phyloP scores from a whole-genome alignment of 345 rosid genomes.

The Pugionium dolabratum region DNA sequence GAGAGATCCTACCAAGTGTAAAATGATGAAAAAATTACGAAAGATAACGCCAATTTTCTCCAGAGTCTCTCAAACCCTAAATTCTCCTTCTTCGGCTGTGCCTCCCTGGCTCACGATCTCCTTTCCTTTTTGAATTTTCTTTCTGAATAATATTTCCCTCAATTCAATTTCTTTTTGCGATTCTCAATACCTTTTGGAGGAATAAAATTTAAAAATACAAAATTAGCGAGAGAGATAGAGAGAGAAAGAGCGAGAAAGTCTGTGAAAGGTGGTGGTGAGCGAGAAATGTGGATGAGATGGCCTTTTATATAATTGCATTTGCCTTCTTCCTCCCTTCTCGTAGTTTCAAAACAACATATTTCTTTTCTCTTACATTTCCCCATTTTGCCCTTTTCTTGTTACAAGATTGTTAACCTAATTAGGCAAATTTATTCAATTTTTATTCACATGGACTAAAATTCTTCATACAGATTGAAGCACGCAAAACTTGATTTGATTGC shows the following conservation, averaged over 20 bases:
- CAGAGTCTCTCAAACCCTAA: constrained; percentile 33
- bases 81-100: constrained; percentile 32
- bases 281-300: constrained; percentile 31
- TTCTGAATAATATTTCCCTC: neutral
- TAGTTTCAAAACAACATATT: constrained; percentile 28
- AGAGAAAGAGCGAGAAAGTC: constrained; percentile 8
- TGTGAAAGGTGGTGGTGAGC: constrained; percentile 28
- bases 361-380: neutral
- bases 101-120: constrained; percentile 42
- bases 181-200: constrained; percentile 18
- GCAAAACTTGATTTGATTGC: constrained; percentile 34
- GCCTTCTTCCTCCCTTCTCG: neutral
- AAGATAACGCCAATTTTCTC: constrained; percentile 15
- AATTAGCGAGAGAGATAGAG: constrained; percentile 10
- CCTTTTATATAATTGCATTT: constrained; percentile 9
- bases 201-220: neutral
- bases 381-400: constrained; percentile 43
- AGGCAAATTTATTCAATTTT: constrained; percentile 19
- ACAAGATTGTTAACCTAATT: constrained; percentile 42
- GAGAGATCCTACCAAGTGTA: constrained; percentile 1
- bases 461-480: constrained; percentile 19
- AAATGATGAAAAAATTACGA: neutral
- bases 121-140: neutral
- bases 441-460: neutral
- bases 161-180: neutral